These are phyloP conservation scores for Westerdykella sp. DNA, from an alignment of 2,329 filamentous ascomycete species.

Conservation along the genomic window DNA sequence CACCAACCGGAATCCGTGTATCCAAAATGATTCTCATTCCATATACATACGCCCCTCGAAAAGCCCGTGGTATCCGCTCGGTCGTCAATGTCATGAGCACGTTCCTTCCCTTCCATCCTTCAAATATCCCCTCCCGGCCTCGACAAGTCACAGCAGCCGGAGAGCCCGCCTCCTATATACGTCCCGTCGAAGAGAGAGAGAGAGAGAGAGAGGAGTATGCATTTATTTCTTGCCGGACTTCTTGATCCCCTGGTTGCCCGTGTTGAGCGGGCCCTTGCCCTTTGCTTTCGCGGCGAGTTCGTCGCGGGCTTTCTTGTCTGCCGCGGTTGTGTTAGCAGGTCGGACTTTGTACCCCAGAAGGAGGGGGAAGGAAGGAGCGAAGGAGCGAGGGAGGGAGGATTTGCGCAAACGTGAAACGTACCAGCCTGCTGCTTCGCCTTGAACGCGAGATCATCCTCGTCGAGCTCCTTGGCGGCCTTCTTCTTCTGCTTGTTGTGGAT, in stretches of 20 bases:
- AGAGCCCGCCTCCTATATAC: too few relatives aligned
- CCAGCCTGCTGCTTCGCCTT: constrained; percentile 78
- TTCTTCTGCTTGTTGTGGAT: constrained; percentile 72
- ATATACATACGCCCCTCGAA: too few relatives aligned
- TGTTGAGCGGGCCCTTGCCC: constrained; percentile 83
- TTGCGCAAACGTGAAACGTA: constrained; percentile 44
- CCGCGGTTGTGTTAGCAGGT: not conserved
- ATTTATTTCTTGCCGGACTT: constrained; percentile 92
- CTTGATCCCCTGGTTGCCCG: constrained; percentile 85
- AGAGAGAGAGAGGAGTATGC: too few relatives aligned
- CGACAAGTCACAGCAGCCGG: too few relatives aligned
- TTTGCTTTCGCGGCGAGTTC: constrained; percentile 74
- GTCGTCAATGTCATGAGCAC: too few relatives aligned
- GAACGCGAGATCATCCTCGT: constrained; percentile 80
- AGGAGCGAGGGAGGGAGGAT: not conserved
- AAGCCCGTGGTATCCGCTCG: too few relatives aligned
- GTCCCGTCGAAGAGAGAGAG: not conserved
- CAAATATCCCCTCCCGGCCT: too few relatives aligned
- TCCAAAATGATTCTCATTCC: too few relatives aligned
- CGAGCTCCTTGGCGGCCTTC: constrained; percentile 67
- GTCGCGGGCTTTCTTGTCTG: constrained; percentile 53
- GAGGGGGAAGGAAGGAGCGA: not conserved
- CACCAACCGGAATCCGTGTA: too few relatives aligned
- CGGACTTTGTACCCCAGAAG: not conserved
- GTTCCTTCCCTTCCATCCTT: too few relatives aligned